Evolutionary conservation across 345 rosid species (phyloP), one percentile per base, ranked within the genome.

Genomic region (Citrus mangshanensis): DNA sequence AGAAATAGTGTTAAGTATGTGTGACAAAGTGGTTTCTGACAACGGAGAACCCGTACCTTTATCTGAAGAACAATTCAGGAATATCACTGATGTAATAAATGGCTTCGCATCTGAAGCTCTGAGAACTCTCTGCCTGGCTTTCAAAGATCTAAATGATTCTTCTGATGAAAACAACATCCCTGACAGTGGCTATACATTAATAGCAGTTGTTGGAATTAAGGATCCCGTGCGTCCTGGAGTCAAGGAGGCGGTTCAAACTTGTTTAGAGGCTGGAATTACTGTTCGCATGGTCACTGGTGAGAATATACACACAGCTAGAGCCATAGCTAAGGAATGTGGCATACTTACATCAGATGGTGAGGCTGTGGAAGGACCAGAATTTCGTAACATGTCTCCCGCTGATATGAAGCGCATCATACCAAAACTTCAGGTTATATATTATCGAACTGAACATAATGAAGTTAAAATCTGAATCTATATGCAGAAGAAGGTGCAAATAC

Each of bases 211-310:
- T 80, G 98, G 98, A 79, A 93, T 93, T 80, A 95, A 92, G 86
- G 99, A 95, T 87, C 98, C 98, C 13, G 95, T 95, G 74, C 96
- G 99, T 28, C 98, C 94, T 27, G 97, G 95, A 75, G 99, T 95
- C 68, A 90, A 72, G 85, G 95, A 93, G 78, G 97, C 97, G 3
- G 99, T 95, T 79, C 82, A 85, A 84, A 89, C 87, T 71, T 95
- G 98, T 86, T 86, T 89, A 80, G 91, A 82, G 51, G 98, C 99
- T 62, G 99, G 99, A 80, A 92, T 95, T 64, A 92, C 93, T 75
- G 96, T 95, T 34, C 96, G 97, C 64, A 95, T 95, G 99, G 98
- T 95, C 70, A 95, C 99, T 59, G 98, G 99, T 79, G 97, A 95
- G 83, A 95, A 93, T 86, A 85, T 95, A 67, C 82, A 93, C 87